Evolutionary conservation across 2,329 filamentous ascomycete genomes (phyloP), one percentile per base, ranked within the genome.

Genomic region (Arthroderma uncinatum): DNA sequence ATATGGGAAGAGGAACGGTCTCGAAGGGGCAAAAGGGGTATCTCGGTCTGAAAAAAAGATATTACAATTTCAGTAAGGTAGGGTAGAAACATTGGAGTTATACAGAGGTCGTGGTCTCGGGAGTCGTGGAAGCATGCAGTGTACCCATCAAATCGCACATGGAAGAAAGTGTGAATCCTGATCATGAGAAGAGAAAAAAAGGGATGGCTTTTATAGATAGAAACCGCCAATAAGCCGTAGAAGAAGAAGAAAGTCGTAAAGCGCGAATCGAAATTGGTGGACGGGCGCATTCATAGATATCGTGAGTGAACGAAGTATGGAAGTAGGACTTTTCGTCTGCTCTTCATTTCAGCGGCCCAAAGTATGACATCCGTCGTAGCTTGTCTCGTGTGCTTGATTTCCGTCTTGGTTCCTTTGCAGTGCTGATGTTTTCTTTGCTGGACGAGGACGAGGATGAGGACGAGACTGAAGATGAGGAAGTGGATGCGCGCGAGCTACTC

Each of bases 1-100:
- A 2, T 30, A 30, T n/a, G n/a, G 16, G 16, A 19, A 42, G 39
- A 42, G 23, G 39, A 9, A 48, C 4, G 36, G 4, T 42, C 47
- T 23, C 25, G 21, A 10, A 50, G 16, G 47, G 23, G 14, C 16
- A 37, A 53, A 28, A n/a, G 52, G 52, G 52, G 52, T 54, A 54
- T 54, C 52, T 50, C 40, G 40, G 19, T 48, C 42, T 48, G 42
- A 48, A 48, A 48, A 48, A 23, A 12, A 48, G 37, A 47, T 47
- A 34, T 50, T 50, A 50, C 47, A 50, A 33, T 50, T 10, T 50
- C 25, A n/a, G 28, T 44, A 16, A 16, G 4, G 47, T 30, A 33
- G 8, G 47, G 23, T 30, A n/a, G 25, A 25, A 50, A 33, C 34
- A 37, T 37, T 9, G 33, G 19, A 25, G 47, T 50, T 50, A 33